Evolutionary conservation across 345 rosid genomes (phyloP), one percentile per base, ranked within the genome.

Genomic region (Gossypium arboreum): DNA sequence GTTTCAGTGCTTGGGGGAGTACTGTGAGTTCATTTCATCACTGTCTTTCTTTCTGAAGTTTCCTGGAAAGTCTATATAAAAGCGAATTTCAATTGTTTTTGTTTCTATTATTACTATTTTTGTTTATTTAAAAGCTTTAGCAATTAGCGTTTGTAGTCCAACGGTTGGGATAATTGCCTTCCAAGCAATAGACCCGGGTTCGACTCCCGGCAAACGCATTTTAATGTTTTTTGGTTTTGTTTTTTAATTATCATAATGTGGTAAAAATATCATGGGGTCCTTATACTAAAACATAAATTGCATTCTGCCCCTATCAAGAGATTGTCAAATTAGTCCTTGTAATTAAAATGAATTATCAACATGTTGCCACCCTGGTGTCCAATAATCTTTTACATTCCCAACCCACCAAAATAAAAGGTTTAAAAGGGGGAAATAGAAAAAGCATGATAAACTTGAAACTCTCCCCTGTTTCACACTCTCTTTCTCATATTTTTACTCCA

Each of bases 101-200:
- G 1, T 34, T 34, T 34, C 1, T 5, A 34, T 34, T 34, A 34
- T 34, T 34, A 4, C 0, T 34, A 6, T 34, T 5, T 34, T 34
- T 4, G 0, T 34, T 34, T 4, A 4, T 34, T 29, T 29, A 0
- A 0, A 0, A 34, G 7, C 7, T 0, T 5, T 0, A 0, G 1
- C 41, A 34, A 34, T 1, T 34, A 34, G 61, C 85, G 94, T 89
- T 75, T 91, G 95, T 90, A 90, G 97, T 92, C 91, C 97, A 90
- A 92, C 93, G 94, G 96, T 89, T 87, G 89, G 96, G 96, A 94
- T 92, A 89, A 88, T 90, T 89, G 94, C 91, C 97, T 90, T 86
- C 92, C 84, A 85, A 86, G 83, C 85, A 87, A 83, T 86, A 86
- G 85, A 85, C 81, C 85, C 88, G 86, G 88, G 85, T 87, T 87